A percentile compares a stretch with the other conserved stretches of the same genome.
phyloP scores from a whole-genome alignment of 2,329 filamentous ascomycete species.

The Aspergillus brasiliensis region DNA sequence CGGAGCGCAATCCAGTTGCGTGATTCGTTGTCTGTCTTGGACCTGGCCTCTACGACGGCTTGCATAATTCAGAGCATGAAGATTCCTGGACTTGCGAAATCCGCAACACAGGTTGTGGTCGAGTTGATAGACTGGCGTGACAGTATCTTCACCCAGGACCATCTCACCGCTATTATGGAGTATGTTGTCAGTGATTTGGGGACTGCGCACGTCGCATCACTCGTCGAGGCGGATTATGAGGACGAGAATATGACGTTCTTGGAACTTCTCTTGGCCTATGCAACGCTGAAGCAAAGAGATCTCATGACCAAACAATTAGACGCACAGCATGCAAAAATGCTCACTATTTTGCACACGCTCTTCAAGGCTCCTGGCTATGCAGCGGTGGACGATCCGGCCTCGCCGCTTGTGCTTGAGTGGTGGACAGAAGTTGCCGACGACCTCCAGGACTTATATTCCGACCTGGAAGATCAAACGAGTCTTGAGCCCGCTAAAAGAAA shows the following conservation, averaged over 20 bases:
- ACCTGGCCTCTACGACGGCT: slow-evolving; percentile 26
- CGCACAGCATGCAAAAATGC: slow-evolving; percentile 35
- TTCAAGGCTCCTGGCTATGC: slow-evolving; percentile 45
- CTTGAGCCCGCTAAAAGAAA: slow-evolving; percentile 39
- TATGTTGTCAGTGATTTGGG: slow-evolving; percentile 39
- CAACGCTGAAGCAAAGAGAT: slow-evolving; percentile 32
- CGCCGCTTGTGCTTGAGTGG: slow-evolving; percentile 43
- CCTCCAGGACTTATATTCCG: slow-evolving; percentile 35
- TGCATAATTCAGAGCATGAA: slow-evolving; percentile 30
- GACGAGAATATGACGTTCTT: slow-evolving; percentile 43
- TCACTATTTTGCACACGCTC: slow-evolving; percentile 40
- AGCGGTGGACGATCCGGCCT: slow-evolving; percentile 42
- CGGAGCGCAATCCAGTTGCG: slow-evolving; percentile 28
- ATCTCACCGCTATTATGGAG: slow-evolving; percentile 32
- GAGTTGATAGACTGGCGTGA: slow-evolving; percentile 36
- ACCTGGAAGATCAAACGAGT: slow-evolving; percentile 28
- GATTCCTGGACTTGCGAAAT: slow-evolving; percentile 29
- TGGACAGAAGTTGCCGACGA: slow-evolving; percentile 46
- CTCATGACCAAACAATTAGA: slow-evolving; percentile 35
- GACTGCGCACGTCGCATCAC: slow-evolving; percentile 32
- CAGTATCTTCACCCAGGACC: slow-evolving; percentile 28
- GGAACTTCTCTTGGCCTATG: slow-evolving; percentile 43
- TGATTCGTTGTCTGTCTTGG: slow-evolving; percentile 21
- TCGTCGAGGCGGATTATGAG: slow-evolving; percentile 40
- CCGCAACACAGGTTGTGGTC: slow-evolving; percentile 38